Conservation (phyloP, 805 yeast genomes). For the Saccharomyces kudriavzevii region DNA sequence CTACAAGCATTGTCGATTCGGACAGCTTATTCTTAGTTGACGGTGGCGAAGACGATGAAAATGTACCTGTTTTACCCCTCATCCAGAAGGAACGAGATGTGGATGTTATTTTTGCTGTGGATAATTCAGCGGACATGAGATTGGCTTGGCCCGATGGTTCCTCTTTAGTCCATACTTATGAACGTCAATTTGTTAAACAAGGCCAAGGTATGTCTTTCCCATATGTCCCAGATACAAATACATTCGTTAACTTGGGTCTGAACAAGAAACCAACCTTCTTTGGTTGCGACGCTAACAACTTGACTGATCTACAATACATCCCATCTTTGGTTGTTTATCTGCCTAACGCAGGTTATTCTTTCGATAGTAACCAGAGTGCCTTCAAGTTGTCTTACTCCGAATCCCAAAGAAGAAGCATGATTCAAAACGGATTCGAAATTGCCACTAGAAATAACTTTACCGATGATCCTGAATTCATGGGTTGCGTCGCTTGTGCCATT, state of each 20-base stretch:
- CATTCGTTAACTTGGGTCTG: conserved; percentile 53
- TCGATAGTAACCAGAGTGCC: conserved; percentile 63
- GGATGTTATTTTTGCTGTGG: conserved; percentile 58
- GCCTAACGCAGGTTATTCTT: conserved; percentile 65
- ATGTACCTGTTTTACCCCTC: conserved; percentile 55
- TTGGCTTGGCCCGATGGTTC: conserved; percentile 61
- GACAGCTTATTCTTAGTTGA: conserved; percentile 50
- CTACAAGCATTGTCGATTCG: conserved; percentile 35
- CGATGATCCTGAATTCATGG: conserved; percentile 57
- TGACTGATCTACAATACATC: conserved; percentile 43
- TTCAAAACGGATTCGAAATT: conserved; percentile 66
- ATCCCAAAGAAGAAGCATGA: conserved; percentile 49
- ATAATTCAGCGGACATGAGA: conserved; percentile 61
- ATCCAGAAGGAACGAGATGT: conserved; percentile 52
- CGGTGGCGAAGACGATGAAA: conserved; percentile 67
- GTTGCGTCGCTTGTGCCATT: conserved; percentile 79
- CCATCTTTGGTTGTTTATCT: conserved; percentile 76
- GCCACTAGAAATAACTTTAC: conserved; percentile 63
- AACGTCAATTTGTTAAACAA: conserved; percentile 45
- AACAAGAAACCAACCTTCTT: conserved; percentile 70
- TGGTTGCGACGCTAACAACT: conserved; percentile 66
- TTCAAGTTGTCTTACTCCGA: conserved; percentile 55
- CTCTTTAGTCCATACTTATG: conserved; percentile 47
- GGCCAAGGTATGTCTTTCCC: conserved; percentile 66
- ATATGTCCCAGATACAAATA: conserved; percentile 62